A percentile compares a stretch with the other conserved stretches of the same genome.
These are phyloP conservation scores for Russula dissimulans DNA, from an alignment of 768 basidiomycete genomes.

Conservation along the genomic window DNA sequence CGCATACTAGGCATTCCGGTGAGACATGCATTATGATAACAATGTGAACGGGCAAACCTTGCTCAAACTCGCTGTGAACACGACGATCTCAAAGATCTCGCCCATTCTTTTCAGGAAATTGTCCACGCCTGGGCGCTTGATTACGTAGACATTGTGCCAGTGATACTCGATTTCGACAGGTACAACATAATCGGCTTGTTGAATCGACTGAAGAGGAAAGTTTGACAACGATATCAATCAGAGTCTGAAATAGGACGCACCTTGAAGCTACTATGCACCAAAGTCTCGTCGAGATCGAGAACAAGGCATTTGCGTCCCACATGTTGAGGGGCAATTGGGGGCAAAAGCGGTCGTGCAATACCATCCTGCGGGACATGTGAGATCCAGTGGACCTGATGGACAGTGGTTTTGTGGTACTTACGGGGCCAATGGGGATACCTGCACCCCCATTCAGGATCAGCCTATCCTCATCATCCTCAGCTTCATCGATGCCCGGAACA, in stretches of 20 bases:
- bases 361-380: conserved; percentile 55
- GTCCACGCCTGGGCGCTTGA: conserved; percentile 97
- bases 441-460: conserved; percentile 87
- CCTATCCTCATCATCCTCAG: conserved; percentile 85
- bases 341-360: conserved; percentile 75
- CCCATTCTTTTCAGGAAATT: conserved; percentile 97
- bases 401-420: conserved; percentile 34
- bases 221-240: conserved; percentile 11
- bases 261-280: conserved; percentile 98
- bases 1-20: conserved; percentile 62
- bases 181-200: conserved; percentile 94
- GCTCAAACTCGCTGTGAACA: conserved; percentile 96
- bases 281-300: conserved; percentile 93
- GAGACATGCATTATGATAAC: conserved; percentile 1
- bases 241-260: conserved; percentile 33
- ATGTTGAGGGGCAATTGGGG: conserved; percentile 71
- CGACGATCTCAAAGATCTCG: conserved; percentile 94
- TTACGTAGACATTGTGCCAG: conserved; percentile 97
- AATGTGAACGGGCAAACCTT: conserved; percentile 49
- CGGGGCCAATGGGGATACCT: conserved; percentile 90
- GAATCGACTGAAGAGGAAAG: conserved; percentile 57
- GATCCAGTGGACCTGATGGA: background rate
- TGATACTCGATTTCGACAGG: conserved; percentile 99
- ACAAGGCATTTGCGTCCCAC: conserved; percentile 91
- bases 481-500: conserved; percentile 40